These are phyloP conservation scores for Aspergillus incahuasiensis DNA, from an alignment of 495 filamentous ascomycete species.

Conservation along the genomic window DNA sequence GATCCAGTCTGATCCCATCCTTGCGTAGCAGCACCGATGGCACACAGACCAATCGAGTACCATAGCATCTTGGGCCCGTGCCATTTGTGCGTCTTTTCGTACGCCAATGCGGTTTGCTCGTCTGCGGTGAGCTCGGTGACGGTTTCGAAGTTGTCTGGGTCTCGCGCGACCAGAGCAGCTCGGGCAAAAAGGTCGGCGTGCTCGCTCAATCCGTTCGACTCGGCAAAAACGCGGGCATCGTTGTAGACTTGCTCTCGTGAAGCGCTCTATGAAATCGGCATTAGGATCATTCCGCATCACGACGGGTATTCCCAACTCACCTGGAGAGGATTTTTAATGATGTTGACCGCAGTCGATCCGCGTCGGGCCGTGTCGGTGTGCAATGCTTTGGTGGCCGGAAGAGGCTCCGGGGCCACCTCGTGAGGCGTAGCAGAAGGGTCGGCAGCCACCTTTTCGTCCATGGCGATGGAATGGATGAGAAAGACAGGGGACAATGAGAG, in stretches of 20 bases:
- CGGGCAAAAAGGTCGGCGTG: slow-evolving; percentile 39
- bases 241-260: slow-evolving; percentile 27
- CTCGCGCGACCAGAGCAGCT: slow-evolving; percentile 35
- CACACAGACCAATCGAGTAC: slow-evolving; percentile 32
- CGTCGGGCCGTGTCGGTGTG: background rate
- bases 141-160: slow-evolving; percentile 15
- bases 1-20: slow-evolving; percentile 67
- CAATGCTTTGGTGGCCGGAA: background rate
- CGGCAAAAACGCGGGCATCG: slow-evolving; percentile 38
- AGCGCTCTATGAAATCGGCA: slow-evolving; percentile 24
- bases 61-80: slow-evolving; percentile 30
- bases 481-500: background rate
- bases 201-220: slow-evolving; percentile 35
- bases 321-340: slow-evolving; percentile 41
- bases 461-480: background rate
- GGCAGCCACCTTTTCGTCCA: background rate
- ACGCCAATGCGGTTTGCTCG: slow-evolving; percentile 21
- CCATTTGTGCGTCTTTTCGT: slow-evolving; percentile 35
- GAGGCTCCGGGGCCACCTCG: background rate
- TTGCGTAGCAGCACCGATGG: slow-evolving; percentile 34
- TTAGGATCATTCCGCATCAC: background rate
- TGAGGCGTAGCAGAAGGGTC: background rate
- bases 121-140: slow-evolving; percentile 20
- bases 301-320: slow-evolving; percentile 31
- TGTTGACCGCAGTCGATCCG: slow-evolving; percentile 1